Evolutionary conservation across 1,139 yeast genomes (phyloP).

Genomic region (Pichia sp.): DNA sequence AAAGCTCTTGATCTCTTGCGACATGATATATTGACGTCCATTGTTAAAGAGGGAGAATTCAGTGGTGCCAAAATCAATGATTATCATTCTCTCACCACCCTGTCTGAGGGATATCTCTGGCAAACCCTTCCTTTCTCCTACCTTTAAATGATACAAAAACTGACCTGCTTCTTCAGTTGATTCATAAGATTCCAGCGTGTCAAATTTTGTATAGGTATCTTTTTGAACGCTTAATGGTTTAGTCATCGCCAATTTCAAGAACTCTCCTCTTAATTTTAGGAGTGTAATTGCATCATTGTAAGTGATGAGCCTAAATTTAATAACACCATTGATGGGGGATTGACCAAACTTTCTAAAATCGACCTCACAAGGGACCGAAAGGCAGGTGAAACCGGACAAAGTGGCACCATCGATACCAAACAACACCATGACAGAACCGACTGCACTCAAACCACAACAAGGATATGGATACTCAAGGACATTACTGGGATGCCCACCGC

Average conservation of each 20-base stretch:
- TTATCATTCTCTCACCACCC: slow-evolving; percentile 31
- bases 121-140: slow-evolving; percentile 11
- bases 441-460: slow-evolving; percentile 31
- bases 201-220: slow-evolving; percentile 17
- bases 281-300: slow-evolving; percentile 27
- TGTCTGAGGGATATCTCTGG: slow-evolving; percentile 28
- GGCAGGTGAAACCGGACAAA: slow-evolving; percentile 31
- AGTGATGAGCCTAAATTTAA: slow-evolving; percentile 26
- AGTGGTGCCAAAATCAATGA: slow-evolving; percentile 29
- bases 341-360: slow-evolving; percentile 36
- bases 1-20: slow-evolving; percentile 12
- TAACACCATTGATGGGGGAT: slow-evolving; percentile 27
- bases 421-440: slow-evolving; percentile 29
- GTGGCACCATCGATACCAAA: slow-evolving; percentile 35
- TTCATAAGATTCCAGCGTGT: slow-evolving; percentile 22
- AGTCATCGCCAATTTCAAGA: slow-evolving; percentile 18
- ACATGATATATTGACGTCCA: slow-evolving; percentile 29
- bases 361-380: slow-evolving; percentile 28
- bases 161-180: slow-evolving; percentile 16
- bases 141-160: slow-evolving; percentile 20
- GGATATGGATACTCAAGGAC: slow-evolving; percentile 33
- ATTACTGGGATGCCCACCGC: slow-evolving; percentile 34
- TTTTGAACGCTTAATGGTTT: slow-evolving; percentile 14
- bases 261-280: slow-evolving; percentile 20
- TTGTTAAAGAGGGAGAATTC: slow-evolving; percentile 28